Base-by-base conservation (phyloP, 2,329 filamentous ascomycete genomes). In the Neonectria punicea region DNA sequence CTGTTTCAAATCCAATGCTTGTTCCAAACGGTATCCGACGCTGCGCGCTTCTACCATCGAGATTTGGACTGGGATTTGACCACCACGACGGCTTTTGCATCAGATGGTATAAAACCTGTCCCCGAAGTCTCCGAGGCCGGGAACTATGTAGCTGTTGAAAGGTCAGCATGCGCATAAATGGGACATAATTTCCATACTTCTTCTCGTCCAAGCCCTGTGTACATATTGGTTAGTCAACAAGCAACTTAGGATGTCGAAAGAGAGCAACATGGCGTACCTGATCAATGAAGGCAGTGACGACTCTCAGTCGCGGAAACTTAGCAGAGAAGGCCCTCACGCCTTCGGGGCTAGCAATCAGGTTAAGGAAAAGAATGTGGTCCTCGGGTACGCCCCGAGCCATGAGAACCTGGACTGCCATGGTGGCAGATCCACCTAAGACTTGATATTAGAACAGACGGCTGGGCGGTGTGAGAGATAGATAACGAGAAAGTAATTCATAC, bases 271-370 rank as follows among this genome's bases (percentile, higher is more conserved):
- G 46, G 77, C 81, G 69, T 77, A 87, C 86, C 80, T 95, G 88
- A 77, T 99, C 96, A 75, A 99, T 91, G 78, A 99, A 99, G 10
- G 96, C 93, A 9, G 96, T 98, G 53, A 99, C 93, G 20, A 99
- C 93, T 69, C 94, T 89, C 65, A 98, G 85, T 75, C 92, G 93
- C 43, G 96, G 95, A 76, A 97, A 98, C 74, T 92, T 92, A 74
- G 92, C 87, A 10, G 94, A 93, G 80, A 99, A 98, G 74, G 92
- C 94, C 74, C 89, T 88, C 70, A 97, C 92, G 6, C 96, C 96
- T 76, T 97, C 91, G 0, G 96, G 96, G 77, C 94, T 98, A n/a
- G 96, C 94, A 76, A 99, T 98, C 66, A 99, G 84, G 80, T 99
- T 99, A 63, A 99, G 85, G 83, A 99, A 99, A 43, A 98, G 84